Percentiles rank a stretch among this genome's conserved stretches.
These are phyloP conservation scores for Termitomyces eurrhizus DNA, from an alignment of 768 basidiomycete species.

Conservation along the genomic window DNA sequence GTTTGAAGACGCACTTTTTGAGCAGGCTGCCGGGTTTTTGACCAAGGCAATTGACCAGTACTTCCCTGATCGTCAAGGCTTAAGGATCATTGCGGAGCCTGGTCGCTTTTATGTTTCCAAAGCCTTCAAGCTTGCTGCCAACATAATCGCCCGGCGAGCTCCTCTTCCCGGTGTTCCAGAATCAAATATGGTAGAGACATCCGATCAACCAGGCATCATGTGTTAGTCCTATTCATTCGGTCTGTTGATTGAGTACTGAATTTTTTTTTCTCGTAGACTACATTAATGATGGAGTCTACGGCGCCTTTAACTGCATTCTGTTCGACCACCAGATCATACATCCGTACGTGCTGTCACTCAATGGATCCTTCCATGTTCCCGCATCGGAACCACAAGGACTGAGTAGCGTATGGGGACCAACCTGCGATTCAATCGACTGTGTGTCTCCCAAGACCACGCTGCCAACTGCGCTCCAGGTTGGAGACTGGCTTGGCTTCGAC, in stretches of 20 bases:
- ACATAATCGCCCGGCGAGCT: slow-evolving; percentile 87
- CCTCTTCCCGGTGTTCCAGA: slow-evolving; percentile 35
- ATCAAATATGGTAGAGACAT: slow-evolving; percentile 23
- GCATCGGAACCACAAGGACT: slow-evolving; percentile 38
- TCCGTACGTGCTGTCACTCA: slow-evolving; percentile 74
- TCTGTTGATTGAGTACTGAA: slow-evolving; percentile 6
- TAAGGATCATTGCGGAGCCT: slow-evolving; percentile 92
- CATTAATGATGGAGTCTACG: slow-evolving; percentile 99
- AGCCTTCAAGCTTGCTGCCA: slow-evolving; percentile 89
- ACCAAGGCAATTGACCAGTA: slow-evolving; percentile 65
- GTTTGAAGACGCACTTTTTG: slow-evolving; percentile 88
- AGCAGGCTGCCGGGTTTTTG: slow-evolving; percentile 69
- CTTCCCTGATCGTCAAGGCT: slow-evolving; percentile 69
- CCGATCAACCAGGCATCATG: slow-evolving; percentile 66
- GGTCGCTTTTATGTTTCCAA: slow-evolving; percentile 91
- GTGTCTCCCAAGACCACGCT: slow-evolving; percentile 64
- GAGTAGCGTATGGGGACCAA: slow-evolving; percentile 95
- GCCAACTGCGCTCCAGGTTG: slow-evolving; percentile 73
- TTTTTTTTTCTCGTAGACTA: slow-evolving; percentile 60
- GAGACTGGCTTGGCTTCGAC: slow-evolving; percentile 97
- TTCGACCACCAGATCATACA: slow-evolving; percentile 95
- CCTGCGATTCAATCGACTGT: slow-evolving; percentile 96
- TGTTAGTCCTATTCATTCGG: slow-evolving; percentile 54
- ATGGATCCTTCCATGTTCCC: slow-evolving; percentile 59
- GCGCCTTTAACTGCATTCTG: slow-evolving; percentile 93